These are phyloP conservation scores for Globisporangium perplexum DNA, from an alignment of 352 stramenopile genomes.

Conservation along the genomic window DNA sequence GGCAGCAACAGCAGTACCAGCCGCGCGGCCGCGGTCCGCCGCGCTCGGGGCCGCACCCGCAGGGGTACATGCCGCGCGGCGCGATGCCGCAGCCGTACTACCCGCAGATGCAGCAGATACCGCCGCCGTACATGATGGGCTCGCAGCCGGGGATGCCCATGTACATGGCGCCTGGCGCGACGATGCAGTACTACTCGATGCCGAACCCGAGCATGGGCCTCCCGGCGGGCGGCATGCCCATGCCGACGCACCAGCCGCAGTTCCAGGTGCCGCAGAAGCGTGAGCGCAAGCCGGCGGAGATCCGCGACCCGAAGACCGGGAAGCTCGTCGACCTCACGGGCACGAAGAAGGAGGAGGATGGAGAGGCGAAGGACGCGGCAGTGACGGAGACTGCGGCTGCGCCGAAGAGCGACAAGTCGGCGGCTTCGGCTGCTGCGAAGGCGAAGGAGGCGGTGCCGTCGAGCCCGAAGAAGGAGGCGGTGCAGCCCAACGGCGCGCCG, in stretches of 20 bases:
- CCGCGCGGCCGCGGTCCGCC: constrained; percentile 30
- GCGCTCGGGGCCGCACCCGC: constrained; percentile 27
- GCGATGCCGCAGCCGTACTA: constrained; percentile 46
- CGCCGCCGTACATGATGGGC: constrained; percentile 43
- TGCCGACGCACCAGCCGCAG: constrained; percentile 24
- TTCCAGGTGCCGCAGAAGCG: constrained; percentile 26
- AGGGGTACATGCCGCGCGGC: constrained; percentile 34
- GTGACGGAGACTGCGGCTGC: neutral
- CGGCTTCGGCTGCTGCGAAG: constrained; percentile 9
- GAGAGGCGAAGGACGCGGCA: neutral
- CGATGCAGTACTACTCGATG: constrained; percentile 39
- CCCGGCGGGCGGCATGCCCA: constrained; percentile 24
- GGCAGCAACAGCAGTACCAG: constrained; percentile 22
- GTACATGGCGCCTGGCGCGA: constrained; percentile 6
- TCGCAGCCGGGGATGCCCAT: constrained; percentile 29
- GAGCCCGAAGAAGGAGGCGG: constrained; percentile 12
- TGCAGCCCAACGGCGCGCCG: constrained; percentile 11
- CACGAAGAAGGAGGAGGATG: constrained; percentile 10
- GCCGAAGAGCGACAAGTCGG: neutral
- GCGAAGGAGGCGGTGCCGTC: constrained; percentile 5
- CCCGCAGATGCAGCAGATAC: constrained; percentile 36
- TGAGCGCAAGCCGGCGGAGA: constrained; percentile 37
- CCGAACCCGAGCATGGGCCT: constrained; percentile 42
- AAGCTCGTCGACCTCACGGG: constrained; percentile 6
- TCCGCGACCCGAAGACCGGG: constrained; percentile 18